Conservation (phyloP, 2,329 filamentous ascomycete species). For the Chaetomiaceae sp. region DNA sequence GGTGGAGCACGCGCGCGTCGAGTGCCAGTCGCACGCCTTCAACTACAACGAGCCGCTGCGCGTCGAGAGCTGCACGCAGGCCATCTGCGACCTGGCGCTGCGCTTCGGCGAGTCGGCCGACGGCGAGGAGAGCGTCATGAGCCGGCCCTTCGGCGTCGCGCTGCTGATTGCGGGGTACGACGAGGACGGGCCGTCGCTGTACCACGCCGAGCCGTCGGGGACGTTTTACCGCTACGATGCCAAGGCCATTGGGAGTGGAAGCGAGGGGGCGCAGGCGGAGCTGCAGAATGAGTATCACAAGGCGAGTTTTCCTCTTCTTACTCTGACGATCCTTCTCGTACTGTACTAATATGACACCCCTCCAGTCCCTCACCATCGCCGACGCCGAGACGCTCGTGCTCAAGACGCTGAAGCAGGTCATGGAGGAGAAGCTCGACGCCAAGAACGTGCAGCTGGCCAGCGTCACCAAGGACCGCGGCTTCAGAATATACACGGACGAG, state of each 20-base stretch:
- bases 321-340: background rate
- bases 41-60: constrained; percentile 94
- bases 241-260: constrained; percentile 96
- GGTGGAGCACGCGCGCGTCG: constrained; percentile 96
- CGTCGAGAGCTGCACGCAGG: constrained; percentile 97
- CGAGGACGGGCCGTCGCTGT: constrained; percentile 93
- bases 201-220: constrained; percentile 95
- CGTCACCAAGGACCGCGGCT: constrained; percentile 95
- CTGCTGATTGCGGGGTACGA: constrained; percentile 95
- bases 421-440: constrained; percentile 98
- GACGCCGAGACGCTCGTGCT: constrained; percentile 94
- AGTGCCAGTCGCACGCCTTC: constrained; percentile 95
- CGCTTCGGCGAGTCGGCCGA: constrained; percentile 96
- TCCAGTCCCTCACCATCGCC: constrained; percentile 75
- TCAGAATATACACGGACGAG: constrained; percentile 96
- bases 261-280: constrained; percentile 95
- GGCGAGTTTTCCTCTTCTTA: constrained; percentile 37
- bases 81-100: constrained; percentile 94
- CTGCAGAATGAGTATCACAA: constrained; percentile 99
- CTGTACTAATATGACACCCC: no score
- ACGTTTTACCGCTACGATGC: constrained; percentile 99
- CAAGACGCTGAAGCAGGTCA: constrained; percentile 98
- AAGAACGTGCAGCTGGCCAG: constrained; percentile 99
- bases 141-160: constrained; percentile 91
- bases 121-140: constrained; percentile 98